Base-by-base conservation (phyloP, 2,329 filamentous ascomycete species). In the Lojkania enalia region DNA sequence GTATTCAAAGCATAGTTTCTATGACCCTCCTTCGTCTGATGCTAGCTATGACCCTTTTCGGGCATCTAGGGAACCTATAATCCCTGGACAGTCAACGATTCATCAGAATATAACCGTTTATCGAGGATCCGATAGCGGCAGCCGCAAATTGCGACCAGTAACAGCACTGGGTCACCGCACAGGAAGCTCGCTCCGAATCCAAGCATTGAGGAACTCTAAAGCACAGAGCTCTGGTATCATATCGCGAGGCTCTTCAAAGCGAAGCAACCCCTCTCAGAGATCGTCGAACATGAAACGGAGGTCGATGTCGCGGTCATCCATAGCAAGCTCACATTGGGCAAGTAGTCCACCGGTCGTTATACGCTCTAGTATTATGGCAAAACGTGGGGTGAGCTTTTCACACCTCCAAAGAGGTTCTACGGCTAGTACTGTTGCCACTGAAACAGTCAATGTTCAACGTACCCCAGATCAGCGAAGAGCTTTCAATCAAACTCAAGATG, bases 21-120 rank as follows among this genome's bases (percentile, higher is more conserved):
- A 74, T 29, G 76, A 77, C 44, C 73, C 77, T 63, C 76, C 60
- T 55, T 50, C 54, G 6, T 81, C 63, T 31, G 70, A 77, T 47
- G 73, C 80, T 51, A 94, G 86, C 67, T 95, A 95, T 58, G 91
- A 96, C 65, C 90, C 90, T 0, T 95, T 87, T 66, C 82, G 88
- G 59, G 83, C 87, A 3, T 90, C 86, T 2, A 77, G 79, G 52
- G 72, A 79, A 43, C 73, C 75, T 16, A 71, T 80, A 18, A 41
- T 67, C 29, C 61, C 63, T 2, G 71, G 74, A 0, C 77, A 82
- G 5, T 36, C 33, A 39, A 77, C 74, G 5, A 80, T 84, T 48
- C 83, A 84, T 57, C 78, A 85, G 20, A 87, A 83, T 56, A 81
- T 90, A 39, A 83, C 82, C 0, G 77, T 94, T 36, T 85, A 90